Conservation (phyloP, 768 basidiomycete species). For the Tylopilus sp. region DNA sequence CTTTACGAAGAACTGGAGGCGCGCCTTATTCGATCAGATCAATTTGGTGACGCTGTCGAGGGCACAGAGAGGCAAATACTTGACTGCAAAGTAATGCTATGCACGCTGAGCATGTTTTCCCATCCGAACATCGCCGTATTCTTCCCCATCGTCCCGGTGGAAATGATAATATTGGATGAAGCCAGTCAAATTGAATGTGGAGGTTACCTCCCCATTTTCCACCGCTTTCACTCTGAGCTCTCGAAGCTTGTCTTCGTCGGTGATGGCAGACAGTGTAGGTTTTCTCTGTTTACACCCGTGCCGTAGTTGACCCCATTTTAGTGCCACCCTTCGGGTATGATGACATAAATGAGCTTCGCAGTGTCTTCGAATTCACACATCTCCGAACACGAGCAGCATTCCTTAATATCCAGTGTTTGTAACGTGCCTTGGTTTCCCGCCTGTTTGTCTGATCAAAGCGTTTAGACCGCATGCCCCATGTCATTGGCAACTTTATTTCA, state of each 20-base stretch:
- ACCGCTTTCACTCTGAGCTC: conserved; percentile 24
- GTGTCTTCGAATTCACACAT: conserved; percentile 72
- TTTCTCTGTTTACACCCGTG: not conserved
- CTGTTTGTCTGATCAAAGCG: not conserved
- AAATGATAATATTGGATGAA: conserved; percentile 44
- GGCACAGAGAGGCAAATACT: conserved; percentile 24
- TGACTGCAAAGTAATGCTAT: conserved; percentile 38
- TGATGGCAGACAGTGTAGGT: conserved; percentile 37
- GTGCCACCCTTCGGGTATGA: conserved; percentile 81
- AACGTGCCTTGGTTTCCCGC: not conserved
- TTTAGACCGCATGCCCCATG: too few species aligned
- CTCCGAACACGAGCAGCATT: conserved; percentile 47
- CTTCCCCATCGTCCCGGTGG: conserved; percentile 31
- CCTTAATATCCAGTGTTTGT: conserved; percentile 71
- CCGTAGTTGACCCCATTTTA: conserved; percentile 29
- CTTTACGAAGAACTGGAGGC: conserved; percentile 37
- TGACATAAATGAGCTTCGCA: conserved; percentile 57
- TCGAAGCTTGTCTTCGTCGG: conserved; percentile 38
- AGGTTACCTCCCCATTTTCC: conserved; percentile 36
- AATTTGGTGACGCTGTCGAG: conserved; percentile 15
- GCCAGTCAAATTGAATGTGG: too few species aligned
- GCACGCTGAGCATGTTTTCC: conserved; percentile 47
- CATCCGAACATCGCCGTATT: conserved; percentile 16
- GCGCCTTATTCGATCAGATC: conserved; percentile 38
- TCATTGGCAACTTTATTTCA: conserved; percentile 72